phyloP scores from a whole-genome alignment of 768 basidiomycete genomes.

The Holtermanniella nyarrowii region DNA sequence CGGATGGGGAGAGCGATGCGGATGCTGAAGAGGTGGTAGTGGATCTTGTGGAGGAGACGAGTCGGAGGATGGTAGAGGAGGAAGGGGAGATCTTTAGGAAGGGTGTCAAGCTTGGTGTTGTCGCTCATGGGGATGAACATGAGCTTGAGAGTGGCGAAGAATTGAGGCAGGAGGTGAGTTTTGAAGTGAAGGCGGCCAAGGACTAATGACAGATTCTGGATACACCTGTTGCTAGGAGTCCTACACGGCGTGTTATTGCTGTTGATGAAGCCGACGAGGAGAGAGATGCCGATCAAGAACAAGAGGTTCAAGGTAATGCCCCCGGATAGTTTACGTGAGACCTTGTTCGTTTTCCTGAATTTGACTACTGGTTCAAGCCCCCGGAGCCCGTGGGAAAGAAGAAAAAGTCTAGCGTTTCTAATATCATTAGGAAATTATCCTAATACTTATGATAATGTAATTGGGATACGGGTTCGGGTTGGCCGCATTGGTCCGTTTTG shows the following conservation, averaged over 20 bases:
- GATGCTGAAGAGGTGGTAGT: conserved; percentile 32
- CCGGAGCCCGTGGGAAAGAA: too few relatives aligned
- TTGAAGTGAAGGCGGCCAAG: conserved; percentile 40
- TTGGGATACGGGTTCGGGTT: too few relatives aligned
- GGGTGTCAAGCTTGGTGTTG: conserved; percentile 55
- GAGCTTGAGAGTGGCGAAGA: conserved; percentile 62
- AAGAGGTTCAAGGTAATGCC: too few relatives aligned
- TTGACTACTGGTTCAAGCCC: too few relatives aligned
- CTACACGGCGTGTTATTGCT: conserved; percentile 20
- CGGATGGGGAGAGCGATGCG: conserved; percentile 42
- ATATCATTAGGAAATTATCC: too few relatives aligned
- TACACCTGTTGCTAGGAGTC: conserved; percentile 26
- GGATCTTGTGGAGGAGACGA: conserved; percentile 22
- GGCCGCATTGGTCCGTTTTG: too few relatives aligned
- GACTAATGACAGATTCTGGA: conserved; percentile 32
- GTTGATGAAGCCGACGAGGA: conserved; percentile 11
- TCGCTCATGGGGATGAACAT: conserved; percentile 50
- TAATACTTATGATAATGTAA: too few relatives aligned
- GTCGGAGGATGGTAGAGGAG: conserved; percentile 67
- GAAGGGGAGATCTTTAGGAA: conserved; percentile 96
- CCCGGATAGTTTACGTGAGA: too few relatives aligned
- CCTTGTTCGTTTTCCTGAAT: too few relatives aligned
- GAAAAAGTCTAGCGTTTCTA: too few relatives aligned
- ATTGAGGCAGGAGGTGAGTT: conserved; percentile 51
- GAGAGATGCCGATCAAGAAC: not conserved